A percentile compares a stretch with the other conserved stretches of the same genome.
phyloP scores from a whole-genome alignment of 768 basidiomycete genomes.

The Russula griseocarnosa region DNA sequence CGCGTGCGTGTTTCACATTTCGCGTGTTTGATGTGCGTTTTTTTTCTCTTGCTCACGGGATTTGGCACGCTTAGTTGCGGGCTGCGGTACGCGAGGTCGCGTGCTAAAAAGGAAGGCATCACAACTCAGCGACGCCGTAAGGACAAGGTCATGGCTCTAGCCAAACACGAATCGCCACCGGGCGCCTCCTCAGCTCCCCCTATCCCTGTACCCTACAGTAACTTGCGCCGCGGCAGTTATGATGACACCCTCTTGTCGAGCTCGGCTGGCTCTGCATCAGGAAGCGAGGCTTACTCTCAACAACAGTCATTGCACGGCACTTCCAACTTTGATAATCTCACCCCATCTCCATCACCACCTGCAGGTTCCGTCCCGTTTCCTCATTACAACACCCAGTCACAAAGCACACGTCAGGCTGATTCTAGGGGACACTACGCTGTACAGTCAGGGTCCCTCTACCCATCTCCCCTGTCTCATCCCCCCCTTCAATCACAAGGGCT shows the following conservation, averaged over 20 bases:
- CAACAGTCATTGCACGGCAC: constrained; percentile 37
- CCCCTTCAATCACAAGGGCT: constrained; percentile 33
- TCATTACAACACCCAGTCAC: constrained; percentile 45
- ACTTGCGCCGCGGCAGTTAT: constrained; percentile 46
- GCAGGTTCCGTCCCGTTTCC: constrained; percentile 52
- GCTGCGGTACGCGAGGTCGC: constrained; percentile 78
- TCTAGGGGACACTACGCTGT: constrained; percentile 30
- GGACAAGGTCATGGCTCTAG: constrained; percentile 45
- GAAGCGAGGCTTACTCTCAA: constrained; percentile 46
- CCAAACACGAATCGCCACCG: constrained; percentile 31
- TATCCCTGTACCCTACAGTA: constrained; percentile 45
- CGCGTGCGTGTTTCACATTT: constrained; percentile 56
- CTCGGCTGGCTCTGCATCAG: constrained; percentile 53
- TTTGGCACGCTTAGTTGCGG: constrained; percentile 56
- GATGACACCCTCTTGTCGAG: constrained; percentile 44
- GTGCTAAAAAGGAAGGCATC: constrained; percentile 82
- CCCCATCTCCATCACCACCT: constrained; percentile 66
- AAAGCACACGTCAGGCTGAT: constrained; percentile 35
- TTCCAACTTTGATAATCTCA: constrained; percentile 42
- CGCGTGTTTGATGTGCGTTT: constrained; percentile 23
- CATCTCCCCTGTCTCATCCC: constrained; percentile 51
- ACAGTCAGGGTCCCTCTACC: constrained; percentile 31
- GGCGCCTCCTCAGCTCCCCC: constrained; percentile 34
- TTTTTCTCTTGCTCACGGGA: constrained; percentile 26
- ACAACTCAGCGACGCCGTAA: constrained; percentile 58